Base-by-base conservation (phyloP, 1,284 basidiomycete genomes). In the Veloboletus limbatus region DNA sequence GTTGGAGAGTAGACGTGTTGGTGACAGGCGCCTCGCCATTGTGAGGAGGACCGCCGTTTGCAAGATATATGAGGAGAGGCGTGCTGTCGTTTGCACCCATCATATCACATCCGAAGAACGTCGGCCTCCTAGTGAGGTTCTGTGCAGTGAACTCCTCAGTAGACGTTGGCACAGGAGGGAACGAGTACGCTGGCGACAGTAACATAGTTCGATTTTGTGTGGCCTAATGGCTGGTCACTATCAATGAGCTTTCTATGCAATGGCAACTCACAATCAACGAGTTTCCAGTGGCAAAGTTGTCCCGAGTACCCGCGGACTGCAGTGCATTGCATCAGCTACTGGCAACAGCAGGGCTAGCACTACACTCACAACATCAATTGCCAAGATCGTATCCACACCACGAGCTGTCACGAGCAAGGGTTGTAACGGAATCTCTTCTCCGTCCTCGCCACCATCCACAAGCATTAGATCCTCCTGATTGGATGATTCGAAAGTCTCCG, bases 321-420 rank as follows among this genome's bases (percentile, higher is more conserved):
- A 16, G 7, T 6, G 33, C 45, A 9, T 14, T 22, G 9, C 21
- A 6, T 7, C 37, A 21, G 28, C 28, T 7, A 31, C 13, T 5
- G 14, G n/a, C 6, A 16, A 35, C 14, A n/a, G n/a, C 20, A 31
- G 11, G 17, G 1, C 9, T 11, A 28, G n/a, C 3, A 13, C 3
- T 13, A 4, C 3, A 49, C 70, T 55, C 50, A 72, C 71, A 17
- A 65, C 73, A 54, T 83, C 81, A 20, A 79, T 69, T 0, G 73
- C 79, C 24, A 83, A 48, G 44, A 83, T 71, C 4, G 72, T 61
- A 53, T 83, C 81, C 14, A 82, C 52, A 0, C 58, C 62, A 28
- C 81, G 69, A 2, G 73, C 74, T 40, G 73, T 69, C 37, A 79
- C 75, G 6, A 82, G 65, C 25, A 83, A 60, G 0, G 80, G 79